Base-by-base conservation (phyloP, 208 protist genomes). In the Crithidia expoeki region DNA sequence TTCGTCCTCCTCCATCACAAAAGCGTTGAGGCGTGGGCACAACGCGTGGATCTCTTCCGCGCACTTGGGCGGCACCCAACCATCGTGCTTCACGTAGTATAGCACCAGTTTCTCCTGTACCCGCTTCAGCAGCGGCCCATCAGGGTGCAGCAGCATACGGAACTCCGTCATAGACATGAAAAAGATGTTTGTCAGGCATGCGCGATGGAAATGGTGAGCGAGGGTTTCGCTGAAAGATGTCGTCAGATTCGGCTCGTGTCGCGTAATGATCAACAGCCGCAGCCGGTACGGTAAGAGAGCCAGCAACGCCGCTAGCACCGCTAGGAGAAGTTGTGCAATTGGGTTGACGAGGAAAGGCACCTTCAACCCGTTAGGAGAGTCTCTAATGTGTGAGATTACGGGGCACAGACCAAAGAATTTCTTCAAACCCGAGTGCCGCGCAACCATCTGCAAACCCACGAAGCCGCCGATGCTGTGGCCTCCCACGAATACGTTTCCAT, bases 391-490 rank as follows among this genome's bases (percentile, higher is more conserved):
- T 12, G 80, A 92, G 14, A 94, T 3, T 30, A 90, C 84, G 14
- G 86, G 86, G 58, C 82, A 90, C 50, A 94, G 61, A 16, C 80
- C 83, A 72, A 94, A 89, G 64, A 72, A 92, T 25, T 61, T 76
- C 63, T 88, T 81, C 61, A 94, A 66, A 28, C 50, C 23, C 0
- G 64, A 51, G 65, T 83, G 86, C 4, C 79, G 76, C 0, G 79
- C 47, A n/a, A 86, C 52, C 68, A 94, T 80, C 9, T 94, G 78
- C 62, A 88, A 42, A 0, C 77, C 85, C 10, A 94, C 62, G 68
- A 92, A 92, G 16, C 80, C 85, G n/a, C 89, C 89, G 51, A 94
- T 90, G 62, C 89, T 94, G 61, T 94, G 89, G 4, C 89, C 89
- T n/a, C 68, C 89, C 34, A 92, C 71, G 51, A 79, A 92, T 11